A percentile compares a stretch with the other conserved stretches of the same genome.
These are phyloP conservation scores for Lyophyllum semitale DNA, from an alignment of 768 basidiomycete species.

Conservation along the genomic window DNA sequence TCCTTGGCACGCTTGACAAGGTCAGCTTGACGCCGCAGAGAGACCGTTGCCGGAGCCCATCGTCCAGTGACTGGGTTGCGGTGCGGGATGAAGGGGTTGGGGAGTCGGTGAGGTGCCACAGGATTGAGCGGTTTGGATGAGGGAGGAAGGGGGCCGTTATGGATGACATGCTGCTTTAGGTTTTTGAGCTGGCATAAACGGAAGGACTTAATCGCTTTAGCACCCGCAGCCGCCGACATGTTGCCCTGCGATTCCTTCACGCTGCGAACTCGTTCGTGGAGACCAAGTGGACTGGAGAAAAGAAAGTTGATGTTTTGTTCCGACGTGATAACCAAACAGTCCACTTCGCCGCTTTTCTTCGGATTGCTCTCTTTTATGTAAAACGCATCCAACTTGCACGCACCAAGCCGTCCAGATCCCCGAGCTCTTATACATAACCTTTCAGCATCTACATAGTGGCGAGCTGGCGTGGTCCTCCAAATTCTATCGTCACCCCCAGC, in stretches of 20 bases:
- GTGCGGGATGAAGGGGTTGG: conserved; percentile 74
- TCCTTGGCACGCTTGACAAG: conserved; percentile 71
- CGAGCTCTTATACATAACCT: too few relatives aligned
- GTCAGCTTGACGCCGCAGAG: conserved; percentile 75
- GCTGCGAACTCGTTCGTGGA: background rate
- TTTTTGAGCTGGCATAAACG: conserved; percentile 39
- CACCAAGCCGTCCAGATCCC: too few relatives aligned
- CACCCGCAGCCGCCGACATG: conserved; percentile 16
- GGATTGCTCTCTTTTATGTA: too few relatives aligned
- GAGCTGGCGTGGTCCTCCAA: too few relatives aligned
- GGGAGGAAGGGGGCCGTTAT: conserved; percentile 41
- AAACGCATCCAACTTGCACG: too few relatives aligned
- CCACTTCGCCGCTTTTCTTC: too few relatives aligned
- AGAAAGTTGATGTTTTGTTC: background rate
- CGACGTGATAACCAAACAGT: background rate
- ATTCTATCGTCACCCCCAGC: too few relatives aligned
- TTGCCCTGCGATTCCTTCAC: too few relatives aligned
- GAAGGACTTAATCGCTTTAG: conserved; percentile 41
- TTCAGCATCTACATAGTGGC: too few relatives aligned
- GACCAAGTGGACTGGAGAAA: background rate
- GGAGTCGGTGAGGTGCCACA: conserved; percentile 30
- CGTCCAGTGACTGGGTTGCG: conserved; percentile 59
- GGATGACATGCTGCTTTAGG: conserved; percentile 35
- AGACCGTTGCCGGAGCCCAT: conserved; percentile 74
- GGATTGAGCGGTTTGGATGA: conserved; percentile 12